These are phyloP conservation scores for Umbilicus rupestris DNA, from an alignment of 164 flowering plant species.

Conservation along the genomic window DNA sequence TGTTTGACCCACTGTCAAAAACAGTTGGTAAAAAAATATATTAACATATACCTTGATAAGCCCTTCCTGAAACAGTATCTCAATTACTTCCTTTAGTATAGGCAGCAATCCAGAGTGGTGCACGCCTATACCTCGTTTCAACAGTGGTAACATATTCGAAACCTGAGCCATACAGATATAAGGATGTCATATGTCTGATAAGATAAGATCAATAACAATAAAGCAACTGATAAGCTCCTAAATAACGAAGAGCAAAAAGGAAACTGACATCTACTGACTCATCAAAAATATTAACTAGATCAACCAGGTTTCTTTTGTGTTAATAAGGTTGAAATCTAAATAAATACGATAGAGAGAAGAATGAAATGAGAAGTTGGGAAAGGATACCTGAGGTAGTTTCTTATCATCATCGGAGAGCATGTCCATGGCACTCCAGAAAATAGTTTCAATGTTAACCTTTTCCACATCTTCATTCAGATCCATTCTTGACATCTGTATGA, in stretches of 20 bases:
- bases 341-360: neutral
- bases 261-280: neutral
- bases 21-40: neutral
- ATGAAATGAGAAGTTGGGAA: neutral
- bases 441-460: constrained; percentile 68
- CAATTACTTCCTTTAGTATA: constrained; percentile 95
- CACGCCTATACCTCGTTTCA: constrained; percentile 97
- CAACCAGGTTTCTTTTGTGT: neutral
- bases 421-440: constrained; percentile 98
- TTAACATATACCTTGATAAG: constrained; percentile 64
- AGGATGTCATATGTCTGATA: neutral
- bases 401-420: constrained; percentile 96
- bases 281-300: neutral
- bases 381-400: constrained; percentile 84
- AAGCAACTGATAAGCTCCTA: neutral
- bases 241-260: neutral
- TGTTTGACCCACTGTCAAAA: no score
- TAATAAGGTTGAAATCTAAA: neutral
- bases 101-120: constrained; percentile 99
- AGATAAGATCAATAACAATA: neutral
- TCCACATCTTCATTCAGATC: constrained; percentile 84
- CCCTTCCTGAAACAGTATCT: constrained; percentile 96
- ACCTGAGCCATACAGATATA: constrained; percentile 39
- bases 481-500: constrained; percentile 82
- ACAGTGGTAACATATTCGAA: constrained; percentile 79